A percentile compares a stretch with the other conserved stretches of the same genome.
Evolutionary conservation across 2,329 filamentous ascomycete species (phyloP).

Genomic region (Diplodia mutila): DNA sequence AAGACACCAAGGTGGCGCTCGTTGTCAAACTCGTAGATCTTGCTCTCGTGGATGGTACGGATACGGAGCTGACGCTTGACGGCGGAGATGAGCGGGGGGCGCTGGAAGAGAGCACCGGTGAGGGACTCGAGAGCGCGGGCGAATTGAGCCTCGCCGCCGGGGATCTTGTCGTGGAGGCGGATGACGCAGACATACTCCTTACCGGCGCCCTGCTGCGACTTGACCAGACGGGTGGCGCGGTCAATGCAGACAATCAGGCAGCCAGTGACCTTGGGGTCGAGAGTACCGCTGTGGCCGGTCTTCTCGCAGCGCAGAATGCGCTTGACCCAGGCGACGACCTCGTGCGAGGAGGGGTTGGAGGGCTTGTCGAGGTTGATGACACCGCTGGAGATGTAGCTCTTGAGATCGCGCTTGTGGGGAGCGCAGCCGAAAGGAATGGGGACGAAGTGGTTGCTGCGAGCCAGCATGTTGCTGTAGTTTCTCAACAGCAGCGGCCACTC

Average conservation of each 20-base stretch:
- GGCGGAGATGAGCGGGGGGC: slow-evolving; percentile 94
- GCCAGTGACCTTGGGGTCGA: slow-evolving; percentile 97
- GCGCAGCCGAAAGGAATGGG: slow-evolving; percentile 92
- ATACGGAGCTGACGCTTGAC: slow-evolving; percentile 99
- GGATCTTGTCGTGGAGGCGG: slow-evolving; percentile 91
- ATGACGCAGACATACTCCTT: slow-evolving; percentile 99
- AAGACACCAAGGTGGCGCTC: slow-evolving; percentile 96
- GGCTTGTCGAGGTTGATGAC: slow-evolving; percentile 99
- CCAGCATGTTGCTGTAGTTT: slow-evolving; percentile 93
- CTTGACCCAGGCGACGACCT: slow-evolving; percentile 99
- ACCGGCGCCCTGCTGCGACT: slow-evolving; percentile 97
- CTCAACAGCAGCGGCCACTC: slow-evolving; percentile 92
- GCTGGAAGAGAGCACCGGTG: slow-evolving; percentile 95
- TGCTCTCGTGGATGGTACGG: slow-evolving; percentile 96
- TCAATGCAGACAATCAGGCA: slow-evolving; percentile 95
- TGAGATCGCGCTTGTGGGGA: slow-evolving; percentile 90
- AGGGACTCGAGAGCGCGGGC: slow-evolving; percentile 92
- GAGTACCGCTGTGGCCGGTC: slow-evolving; percentile 96
- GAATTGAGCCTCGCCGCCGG: slow-evolving; percentile 90
- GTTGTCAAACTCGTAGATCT: slow-evolving; percentile 95
- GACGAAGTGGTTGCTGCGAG: slow-evolving; percentile 94
- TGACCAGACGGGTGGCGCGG: slow-evolving; percentile 94
- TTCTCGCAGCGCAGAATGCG: slow-evolving; percentile 93
- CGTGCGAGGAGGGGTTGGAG: slow-evolving; percentile 95
- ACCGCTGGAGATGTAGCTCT: slow-evolving; percentile 94